phyloP scores from a whole-genome alignment of 768 basidiomycete species.

The Boletus sp. region DNA sequence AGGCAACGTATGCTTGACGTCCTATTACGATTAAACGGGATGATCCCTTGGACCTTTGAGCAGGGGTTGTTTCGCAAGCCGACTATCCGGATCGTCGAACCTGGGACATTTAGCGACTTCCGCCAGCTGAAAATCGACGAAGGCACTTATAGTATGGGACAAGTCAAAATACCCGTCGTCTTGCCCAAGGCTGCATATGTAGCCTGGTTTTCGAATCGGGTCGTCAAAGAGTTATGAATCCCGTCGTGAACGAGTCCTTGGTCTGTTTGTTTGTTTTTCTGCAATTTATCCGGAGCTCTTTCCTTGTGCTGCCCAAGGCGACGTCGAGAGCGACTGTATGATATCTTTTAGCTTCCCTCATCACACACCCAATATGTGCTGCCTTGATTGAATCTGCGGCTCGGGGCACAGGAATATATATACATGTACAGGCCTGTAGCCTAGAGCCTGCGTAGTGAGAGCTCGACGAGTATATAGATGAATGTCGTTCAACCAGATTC shows the following conservation, averaged over 20 bases:
- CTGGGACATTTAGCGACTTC: slow-evolving; percentile 21
- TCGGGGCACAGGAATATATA: not conserved
- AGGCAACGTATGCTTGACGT: slow-evolving; percentile 9
- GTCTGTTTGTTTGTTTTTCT: not conserved
- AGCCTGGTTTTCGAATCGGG: slow-evolving; percentile 15
- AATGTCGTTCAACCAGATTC: too few relatives aligned
- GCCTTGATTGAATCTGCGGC: not conserved
- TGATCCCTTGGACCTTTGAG: not conserved
- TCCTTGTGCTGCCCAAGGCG: not conserved
- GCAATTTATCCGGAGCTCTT: too few relatives aligned
- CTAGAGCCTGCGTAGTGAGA: too few relatives aligned
- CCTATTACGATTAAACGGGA: not conserved
- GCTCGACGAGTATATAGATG: too few relatives aligned
- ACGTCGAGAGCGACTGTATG: too few relatives aligned
- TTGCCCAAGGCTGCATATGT: slow-evolving; percentile 5
- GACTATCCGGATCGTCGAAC: slow-evolving; percentile 20
- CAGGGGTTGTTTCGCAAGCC: slow-evolving; percentile 7
- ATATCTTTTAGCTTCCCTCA: not conserved
- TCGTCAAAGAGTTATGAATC: slow-evolving; percentile 12
- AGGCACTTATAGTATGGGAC: not conserved
- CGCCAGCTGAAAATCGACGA: slow-evolving; percentile 16
- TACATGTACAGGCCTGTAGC: too few relatives aligned
- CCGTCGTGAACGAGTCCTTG: not conserved
- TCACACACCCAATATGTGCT: not conserved
- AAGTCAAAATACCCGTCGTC: slow-evolving; percentile 22